Percentiles rank a stretch among this genome's conserved stretches.
phyloP scores from a whole-genome alignment of 2,329 filamentous ascomycete genomes.

The Nakataea oryzae region DNA sequence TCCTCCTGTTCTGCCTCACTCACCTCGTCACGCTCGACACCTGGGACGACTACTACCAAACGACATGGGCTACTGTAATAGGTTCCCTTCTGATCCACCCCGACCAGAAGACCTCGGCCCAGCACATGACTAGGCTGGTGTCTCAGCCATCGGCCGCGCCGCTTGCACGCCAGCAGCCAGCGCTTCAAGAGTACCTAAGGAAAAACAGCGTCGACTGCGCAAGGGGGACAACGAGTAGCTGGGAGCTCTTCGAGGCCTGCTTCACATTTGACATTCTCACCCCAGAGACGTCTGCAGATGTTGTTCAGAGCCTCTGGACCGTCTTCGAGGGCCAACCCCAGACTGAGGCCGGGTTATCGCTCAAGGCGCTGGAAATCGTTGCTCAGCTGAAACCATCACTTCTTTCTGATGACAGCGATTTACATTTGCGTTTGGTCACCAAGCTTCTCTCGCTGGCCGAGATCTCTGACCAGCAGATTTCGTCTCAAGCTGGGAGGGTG shows the following conservation, averaged over 20 bases:
- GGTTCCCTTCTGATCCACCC: constrained; percentile 25
- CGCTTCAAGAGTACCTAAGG: constrained; percentile 37
- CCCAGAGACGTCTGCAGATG: constrained; percentile 17
- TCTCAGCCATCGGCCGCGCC: constrained; percentile 28
- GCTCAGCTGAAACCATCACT: constrained; percentile 31
- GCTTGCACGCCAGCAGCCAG: constrained; percentile 25
- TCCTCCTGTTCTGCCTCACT: constrained; percentile 57
- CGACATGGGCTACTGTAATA: constrained; percentile 34
- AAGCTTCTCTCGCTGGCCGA: constrained; percentile 45
- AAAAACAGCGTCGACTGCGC: constrained; percentile 27
- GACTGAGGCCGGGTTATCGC: constrained; percentile 15
- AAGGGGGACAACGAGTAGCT: constrained; percentile 19
- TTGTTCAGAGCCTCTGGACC: constrained; percentile 18
- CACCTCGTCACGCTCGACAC: constrained; percentile 34
- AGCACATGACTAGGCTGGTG: constrained; percentile 33
- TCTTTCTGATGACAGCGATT: constrained; percentile 30
- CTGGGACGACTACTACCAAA: constrained; percentile 24
- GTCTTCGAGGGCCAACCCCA: constrained; percentile 10
- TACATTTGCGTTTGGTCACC: constrained; percentile 39
- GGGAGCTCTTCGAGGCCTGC: constrained; percentile 37
- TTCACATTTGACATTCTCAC: constrained; percentile 30
- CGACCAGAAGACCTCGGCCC: constrained; percentile 17
- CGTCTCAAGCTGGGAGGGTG: constrained; percentile 29
- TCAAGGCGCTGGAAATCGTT: constrained; percentile 38
- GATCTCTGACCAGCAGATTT: constrained; percentile 25